Percentiles rank a stretch among this genome's conserved stretches.
Evolutionary conservation across 208 protist species (phyloP).

Genomic region (Trichomonas vaginalis): DNA sequence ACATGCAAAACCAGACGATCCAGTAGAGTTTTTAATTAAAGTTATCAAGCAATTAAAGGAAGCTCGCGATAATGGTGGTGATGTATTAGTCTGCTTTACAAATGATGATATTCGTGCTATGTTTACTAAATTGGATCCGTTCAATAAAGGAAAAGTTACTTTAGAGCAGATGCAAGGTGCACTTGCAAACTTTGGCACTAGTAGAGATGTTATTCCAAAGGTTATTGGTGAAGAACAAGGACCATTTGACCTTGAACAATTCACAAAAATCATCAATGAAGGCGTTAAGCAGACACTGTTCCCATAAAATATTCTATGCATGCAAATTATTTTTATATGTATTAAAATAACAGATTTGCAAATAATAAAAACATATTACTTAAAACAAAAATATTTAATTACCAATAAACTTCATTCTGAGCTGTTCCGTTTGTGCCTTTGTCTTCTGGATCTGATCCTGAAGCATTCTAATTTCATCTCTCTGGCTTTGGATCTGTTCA

Average conservation of each 20-base stretch:
- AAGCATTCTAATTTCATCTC: background rate
- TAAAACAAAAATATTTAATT: too few species aligned
- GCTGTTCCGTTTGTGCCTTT: too few species aligned
- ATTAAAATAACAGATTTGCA: too few species aligned
- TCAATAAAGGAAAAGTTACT: constrained; percentile 5
- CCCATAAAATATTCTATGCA: background rate
- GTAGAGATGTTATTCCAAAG: background rate
- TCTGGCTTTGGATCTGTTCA: background rate
- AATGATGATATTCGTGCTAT: background rate
- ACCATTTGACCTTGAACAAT: background rate
- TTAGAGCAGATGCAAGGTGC: background rate
- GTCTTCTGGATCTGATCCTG: background rate
- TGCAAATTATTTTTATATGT: too few species aligned
- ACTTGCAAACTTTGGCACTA: background rate
- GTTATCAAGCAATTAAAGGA: background rate
- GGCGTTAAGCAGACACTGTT: background rate
- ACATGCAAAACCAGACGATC: background rate
- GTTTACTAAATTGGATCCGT: background rate
- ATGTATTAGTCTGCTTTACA: background rate
- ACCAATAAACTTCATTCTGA: too few species aligned
- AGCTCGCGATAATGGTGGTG: background rate
- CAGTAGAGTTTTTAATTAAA: background rate
- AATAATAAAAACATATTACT: too few species aligned
- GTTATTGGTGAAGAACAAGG: background rate
- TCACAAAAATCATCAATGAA: background rate